Evolutionary conservation across 1,139 yeast genomes (phyloP).

Genomic region (Pichia sp.): DNA sequence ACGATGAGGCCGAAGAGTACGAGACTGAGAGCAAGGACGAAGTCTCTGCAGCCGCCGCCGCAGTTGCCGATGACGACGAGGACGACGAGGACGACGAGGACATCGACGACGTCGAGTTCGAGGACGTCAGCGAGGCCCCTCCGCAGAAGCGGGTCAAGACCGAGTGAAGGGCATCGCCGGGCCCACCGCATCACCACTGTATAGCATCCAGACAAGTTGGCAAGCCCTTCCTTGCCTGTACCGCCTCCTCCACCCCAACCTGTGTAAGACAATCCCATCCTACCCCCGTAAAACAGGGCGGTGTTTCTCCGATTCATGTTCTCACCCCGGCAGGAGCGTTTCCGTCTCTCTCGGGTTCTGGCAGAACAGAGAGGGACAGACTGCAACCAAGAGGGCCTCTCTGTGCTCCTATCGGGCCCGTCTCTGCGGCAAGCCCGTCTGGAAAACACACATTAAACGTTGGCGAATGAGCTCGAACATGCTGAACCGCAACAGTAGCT

Average conservation of each 20-base stretch:
- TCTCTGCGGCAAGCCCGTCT: background rate
- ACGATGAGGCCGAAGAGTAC: constrained; percentile 10
- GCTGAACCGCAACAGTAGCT: background rate
- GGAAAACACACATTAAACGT: background rate
- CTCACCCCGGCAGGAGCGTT: background rate
- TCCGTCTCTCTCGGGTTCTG: background rate
- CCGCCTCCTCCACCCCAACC: background rate
- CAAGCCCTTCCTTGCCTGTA: background rate
- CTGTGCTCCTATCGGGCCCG: background rate
- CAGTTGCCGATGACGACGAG: constrained; percentile 7
- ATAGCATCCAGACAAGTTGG: too few relatives aligned
- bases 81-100: constrained; percentile 22
- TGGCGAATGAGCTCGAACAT: background rate
- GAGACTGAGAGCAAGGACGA: constrained; percentile 15
- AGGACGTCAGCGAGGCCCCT: constrained; percentile 21
- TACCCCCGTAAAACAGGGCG: background rate
- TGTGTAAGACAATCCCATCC: background rate
- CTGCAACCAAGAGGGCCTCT: background rate
- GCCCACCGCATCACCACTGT: too few relatives aligned
- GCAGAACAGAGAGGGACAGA: background rate
- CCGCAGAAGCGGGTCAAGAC: constrained; percentile 19
- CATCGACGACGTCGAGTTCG: constrained; percentile 21
- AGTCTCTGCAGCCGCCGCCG: constrained; percentile 13
- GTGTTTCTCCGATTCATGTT: background rate
- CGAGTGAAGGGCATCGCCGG: background rate